Evolutionary conservation across 768 basidiomycete species (phyloP), one percentile per base, ranked within the genome.

Genomic region (Macrolepiota fuliginosa): DNA sequence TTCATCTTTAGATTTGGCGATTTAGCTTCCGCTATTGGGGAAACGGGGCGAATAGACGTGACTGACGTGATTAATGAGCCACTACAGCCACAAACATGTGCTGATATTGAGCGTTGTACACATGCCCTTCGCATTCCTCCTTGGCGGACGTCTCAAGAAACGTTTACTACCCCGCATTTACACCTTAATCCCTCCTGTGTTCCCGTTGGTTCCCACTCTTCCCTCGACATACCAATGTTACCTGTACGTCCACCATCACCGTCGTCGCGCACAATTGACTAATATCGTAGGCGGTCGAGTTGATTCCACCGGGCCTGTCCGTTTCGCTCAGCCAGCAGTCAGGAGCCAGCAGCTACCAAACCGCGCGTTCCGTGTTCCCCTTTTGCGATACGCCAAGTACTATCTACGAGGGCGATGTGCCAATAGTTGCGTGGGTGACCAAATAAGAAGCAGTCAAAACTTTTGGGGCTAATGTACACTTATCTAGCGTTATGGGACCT

Each of bases 401-500:
- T 22, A 47, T 24, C 13, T 9, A 49, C 7, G 36, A 36, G 35
- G 13, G 11, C 10, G 58, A 40, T 7, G 39, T 15, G 3, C 49
- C 64, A 32, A 55, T 69, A 19, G 58, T 69, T 32, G 68, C 62
- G 68, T 69, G 39, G 35, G 66, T 62, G 24, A 12, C 9, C 25
- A 13, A 32, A 19, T 6, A 27, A 9, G 6, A 4, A 27, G n/a
- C 2, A 12, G n/a, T 17, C 7, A 24, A 12, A 10, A n/a, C 3
- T 5, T 12, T 29, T 22, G 11, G 13, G 15, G 10, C 22, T 27
- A 27, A 32, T 35, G 17, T 6, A 9, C 4, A 29, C 7, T 13
- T 24, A 42, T 54, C 19, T 29, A 71, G 70, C 12, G 60, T 71
- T 12, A 71, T 71, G 69, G 70, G 70, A 19, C 65, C 68, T 17